phyloP scores from a whole-genome alignment of 192 early-diverging fungal genomes.

The Backusella psychrophila region DNA sequence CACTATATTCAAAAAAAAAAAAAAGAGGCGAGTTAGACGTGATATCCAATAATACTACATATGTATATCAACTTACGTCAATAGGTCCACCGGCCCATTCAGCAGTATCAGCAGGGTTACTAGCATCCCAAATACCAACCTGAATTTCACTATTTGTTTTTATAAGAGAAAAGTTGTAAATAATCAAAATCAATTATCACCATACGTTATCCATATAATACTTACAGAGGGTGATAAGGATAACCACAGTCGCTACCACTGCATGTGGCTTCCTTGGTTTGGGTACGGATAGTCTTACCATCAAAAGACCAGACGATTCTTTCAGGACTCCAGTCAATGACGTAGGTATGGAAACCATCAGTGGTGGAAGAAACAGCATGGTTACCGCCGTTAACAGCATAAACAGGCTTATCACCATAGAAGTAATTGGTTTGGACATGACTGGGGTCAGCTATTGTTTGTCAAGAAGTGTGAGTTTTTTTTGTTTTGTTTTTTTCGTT shows the following conservation, averaged over 20 bases:
- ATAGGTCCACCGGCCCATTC: constrained; percentile 27
- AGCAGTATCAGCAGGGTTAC: constrained; percentile 8
- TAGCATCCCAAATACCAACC: constrained; percentile 45
- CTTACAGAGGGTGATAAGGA: constrained; percentile 28
- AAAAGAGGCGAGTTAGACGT: not conserved
- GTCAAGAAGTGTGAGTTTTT: not conserved
- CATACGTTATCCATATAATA: not conserved
- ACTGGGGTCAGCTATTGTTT: constrained; percentile 24
- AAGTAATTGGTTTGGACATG: constrained; percentile 43
- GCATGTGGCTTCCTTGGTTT: constrained; percentile 27
- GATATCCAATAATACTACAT: not conserved
- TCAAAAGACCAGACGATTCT: constrained; percentile 39
- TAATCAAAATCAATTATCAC: not conserved
- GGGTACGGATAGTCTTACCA: constrained; percentile 35
- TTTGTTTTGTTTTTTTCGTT: too few species aligned
- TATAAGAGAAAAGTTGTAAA: constrained; percentile 7
- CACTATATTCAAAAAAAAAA: not conserved
- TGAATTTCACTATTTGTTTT: constrained; percentile 26
- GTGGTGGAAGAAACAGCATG: constrained; percentile 4
- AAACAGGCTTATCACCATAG: constrained; percentile 17
- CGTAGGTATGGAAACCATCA: constrained; percentile 39
- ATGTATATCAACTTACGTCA: constrained; percentile 14
- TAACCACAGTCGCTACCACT: constrained; percentile 4
- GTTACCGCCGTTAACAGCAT: constrained; percentile 22
- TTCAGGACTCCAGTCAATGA: constrained; percentile 35